Base-by-base conservation (phyloP, 148 eudicot species). In the Rhododendron simsii region DNA sequence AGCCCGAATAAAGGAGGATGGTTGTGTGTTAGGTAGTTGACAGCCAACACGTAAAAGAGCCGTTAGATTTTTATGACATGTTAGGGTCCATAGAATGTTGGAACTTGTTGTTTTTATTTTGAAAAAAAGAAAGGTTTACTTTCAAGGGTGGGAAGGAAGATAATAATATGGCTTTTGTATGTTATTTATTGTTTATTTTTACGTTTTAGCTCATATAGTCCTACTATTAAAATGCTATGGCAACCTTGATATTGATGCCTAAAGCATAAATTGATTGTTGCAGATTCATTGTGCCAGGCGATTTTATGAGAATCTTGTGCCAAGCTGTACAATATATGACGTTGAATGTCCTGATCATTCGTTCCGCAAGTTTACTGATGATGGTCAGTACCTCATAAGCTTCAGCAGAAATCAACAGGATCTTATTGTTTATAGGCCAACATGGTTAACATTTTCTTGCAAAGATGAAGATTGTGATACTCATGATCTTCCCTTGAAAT, bases 341-440 rank as follows among this genome's bases (percentile, higher is more conserved):
- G 88, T 95, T 71, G 95, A 97, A 86, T 94, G 96, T 88, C 98
- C 99, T 8, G 99, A 97, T 88, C 86, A 93, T 91, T 91, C 93
- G 20, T 93, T 97, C 86, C 94, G 98, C 39, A 97, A 97, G 91
- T 97, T 97, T 92, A 97, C 98, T 48, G 99, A 97, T 65, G 99
- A 97, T 89, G 99, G 99, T 26, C 92, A 89, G 83, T 97, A 94
- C 87, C 92, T 97, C 73, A 88, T 97, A 82, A 92, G 93, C 91
- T 97, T 95, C 91, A 94, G 96, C 90, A 92, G 95, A 88, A 94
- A 95, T 88, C 93, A 92, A 87, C 99, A 94, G 88, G 95, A 95
- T 85, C 91, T 97, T 33, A 86, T 97, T 90, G 98, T 97, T 59
- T 95, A 93, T 87, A 91, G 98, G 79, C 96, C 99, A 82, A 78